phyloP scores from a whole-genome alignment of 805 yeast genomes.

The Metschnikowia borealis region DNA sequence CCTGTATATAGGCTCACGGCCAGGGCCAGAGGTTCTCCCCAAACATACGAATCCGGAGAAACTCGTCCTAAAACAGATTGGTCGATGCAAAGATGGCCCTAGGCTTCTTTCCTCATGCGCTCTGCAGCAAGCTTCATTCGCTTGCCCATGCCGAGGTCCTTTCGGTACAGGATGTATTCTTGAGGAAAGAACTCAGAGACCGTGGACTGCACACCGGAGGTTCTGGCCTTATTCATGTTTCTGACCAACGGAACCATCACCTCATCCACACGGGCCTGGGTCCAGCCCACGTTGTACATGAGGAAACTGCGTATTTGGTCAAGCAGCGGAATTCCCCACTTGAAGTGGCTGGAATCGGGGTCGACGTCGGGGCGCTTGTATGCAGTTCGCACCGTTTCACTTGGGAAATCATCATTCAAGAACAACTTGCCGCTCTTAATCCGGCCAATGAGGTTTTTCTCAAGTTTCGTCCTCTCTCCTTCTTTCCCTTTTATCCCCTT shows the following conservation, averaged over 20 bases:
- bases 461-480: constrained; percentile 33
- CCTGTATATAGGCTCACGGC: no score
- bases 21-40: no score
- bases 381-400: constrained; percentile 62
- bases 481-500: no score
- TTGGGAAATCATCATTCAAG: constrained; percentile 67
- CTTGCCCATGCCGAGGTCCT: constrained; percentile 52
- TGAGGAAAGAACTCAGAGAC: constrained; percentile 67
- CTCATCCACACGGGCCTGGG: constrained; percentile 69
- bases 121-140: constrained; percentile 56
- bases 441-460: constrained; percentile 54
- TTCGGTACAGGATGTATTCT: constrained; percentile 45
- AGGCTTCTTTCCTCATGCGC: not conserved
- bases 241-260: constrained; percentile 80
- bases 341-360: constrained; percentile 67
- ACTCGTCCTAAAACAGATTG: not conserved
- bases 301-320: constrained; percentile 73
- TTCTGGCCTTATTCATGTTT: constrained; percentile 63
- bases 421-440: constrained; percentile 50
- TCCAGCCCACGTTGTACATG: constrained; percentile 75
- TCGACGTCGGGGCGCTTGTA: constrained; percentile 83
- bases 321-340: constrained; percentile 88
- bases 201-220: constrained; percentile 54
- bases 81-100: not conserved
- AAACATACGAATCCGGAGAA: no score